Base-by-base conservation (phyloP, 2,329 filamentous ascomycete species). In the Fusarium sublunatum region DNA sequence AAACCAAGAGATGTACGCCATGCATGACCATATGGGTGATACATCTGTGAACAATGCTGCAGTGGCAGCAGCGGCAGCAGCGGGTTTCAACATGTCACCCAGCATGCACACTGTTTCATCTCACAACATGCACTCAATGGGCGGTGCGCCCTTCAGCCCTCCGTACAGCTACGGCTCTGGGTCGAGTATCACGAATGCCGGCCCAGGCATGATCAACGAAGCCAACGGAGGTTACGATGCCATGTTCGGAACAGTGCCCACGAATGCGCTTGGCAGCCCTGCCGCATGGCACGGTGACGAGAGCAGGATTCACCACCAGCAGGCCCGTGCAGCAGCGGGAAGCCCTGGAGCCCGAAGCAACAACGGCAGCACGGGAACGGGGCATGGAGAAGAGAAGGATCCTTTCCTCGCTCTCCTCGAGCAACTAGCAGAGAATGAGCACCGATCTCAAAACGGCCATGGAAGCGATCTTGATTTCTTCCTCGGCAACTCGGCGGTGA, bases 401-500 rank as follows among this genome's bases (percentile, higher is more conserved):
- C 91, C 91, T 0, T 95, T 96, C 71, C 76, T 95, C 36, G 91
- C 86, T 60, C 77, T 95, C 38, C 78, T 95, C 32, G 91, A 95
- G 73, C 91, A 95, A 76, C 81, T 95, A 56, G 91, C 91, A 0
- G 91, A 95, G 75, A 93, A 92, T 69, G 91, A 94, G 75, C 85
- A 90, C 50, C 73, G 74, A 22, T 71, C 76, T 49, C 81, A 82
- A 38, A 81, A 85, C 47, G 90, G 88, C 0, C 85, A 88, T 9
- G 89, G 89, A 11, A 89, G 84, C 64, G 91, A 94, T 71, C 78
- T 95, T 69, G 91, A 94, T 73, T 93, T 92, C 76, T 93, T 93
- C 71, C 77, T 93, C 26, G 74, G 71, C 19, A 71, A 72, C 22
- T 58, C 72, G 7, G 61, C 55, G 6, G 43, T 45, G 26, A 66